Conservation (phyloP, 768 basidiomycete species). For the Podaxis rugospora region DNA sequence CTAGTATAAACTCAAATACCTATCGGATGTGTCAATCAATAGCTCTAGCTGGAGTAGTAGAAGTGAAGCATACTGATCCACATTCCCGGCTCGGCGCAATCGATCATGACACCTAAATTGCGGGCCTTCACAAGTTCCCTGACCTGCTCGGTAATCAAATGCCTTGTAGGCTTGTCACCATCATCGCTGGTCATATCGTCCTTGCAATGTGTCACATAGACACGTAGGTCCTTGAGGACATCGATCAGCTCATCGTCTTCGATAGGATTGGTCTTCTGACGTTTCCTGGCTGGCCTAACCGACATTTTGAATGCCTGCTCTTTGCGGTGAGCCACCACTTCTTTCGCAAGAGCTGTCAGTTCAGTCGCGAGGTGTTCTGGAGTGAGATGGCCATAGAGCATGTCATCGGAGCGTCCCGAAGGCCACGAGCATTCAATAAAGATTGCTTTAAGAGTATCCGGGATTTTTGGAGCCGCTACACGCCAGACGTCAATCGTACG, state of each 20-base stretch:
- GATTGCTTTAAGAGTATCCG: constrained; percentile 62
- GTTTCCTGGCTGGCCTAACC: constrained; percentile 31
- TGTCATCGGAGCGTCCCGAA: constrained; percentile 58
- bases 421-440: constrained; percentile 97
- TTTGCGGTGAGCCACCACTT: constrained; percentile 44
- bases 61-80: constrained; percentile 56
- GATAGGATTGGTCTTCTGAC: constrained; percentile 33
- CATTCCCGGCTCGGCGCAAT: constrained; percentile 78
- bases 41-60: not conserved
- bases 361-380: constrained; percentile 80
- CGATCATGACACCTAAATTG: constrained; percentile 65
- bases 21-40: not conserved
- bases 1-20: constrained; percentile 5
- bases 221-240: constrained; percentile 51
- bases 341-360: constrained; percentile 60
- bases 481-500: constrained; percentile 75
- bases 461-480: constrained; percentile 73
- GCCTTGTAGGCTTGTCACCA: constrained; percentile 44
- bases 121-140: constrained; percentile 52
- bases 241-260: constrained; percentile 42
- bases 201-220: constrained; percentile 90
- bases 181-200: constrained; percentile 51
- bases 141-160: constrained; percentile 75
- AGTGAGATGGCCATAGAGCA: constrained; percentile 82
- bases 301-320: constrained; percentile 21